These are phyloP conservation scores for Phaeoacremonium minimum DNA, from an alignment of 2,329 filamentous ascomycete genomes.

Conservation along the genomic window DNA sequence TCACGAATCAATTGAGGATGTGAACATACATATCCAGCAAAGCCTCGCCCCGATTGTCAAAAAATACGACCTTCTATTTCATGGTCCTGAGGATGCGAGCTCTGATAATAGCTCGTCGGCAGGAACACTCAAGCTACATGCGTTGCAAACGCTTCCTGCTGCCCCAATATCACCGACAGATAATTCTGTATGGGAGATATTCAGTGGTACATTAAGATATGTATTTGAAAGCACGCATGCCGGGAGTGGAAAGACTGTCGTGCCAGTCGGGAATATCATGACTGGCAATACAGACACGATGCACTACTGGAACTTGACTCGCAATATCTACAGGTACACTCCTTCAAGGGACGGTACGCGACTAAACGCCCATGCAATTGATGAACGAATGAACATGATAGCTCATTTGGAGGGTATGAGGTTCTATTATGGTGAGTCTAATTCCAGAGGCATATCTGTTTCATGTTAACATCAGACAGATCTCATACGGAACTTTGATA, in stretches of 20 bases:
- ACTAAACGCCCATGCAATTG: conserved; percentile 43
- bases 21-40: conserved; percentile 30
- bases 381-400: conserved; percentile 38
- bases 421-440: conserved; percentile 31
- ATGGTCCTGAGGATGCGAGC: conserved; percentile 24
- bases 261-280: conserved; percentile 40
- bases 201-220: conserved; percentile 31
- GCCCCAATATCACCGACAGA: conserved; percentile 21
- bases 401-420: conserved; percentile 35
- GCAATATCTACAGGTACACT: conserved; percentile 47
- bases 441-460: too few species aligned
- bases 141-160: conserved; percentile 11
- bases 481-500: conserved; percentile 11
- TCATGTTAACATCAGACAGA: conserved; percentile 4
- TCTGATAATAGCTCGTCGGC: not conserved
- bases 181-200: conserved; percentile 23
- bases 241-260: conserved; percentile 25
- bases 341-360: conserved; percentile 37
- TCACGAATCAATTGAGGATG: conserved; percentile 34
- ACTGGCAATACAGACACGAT: conserved; percentile 49
- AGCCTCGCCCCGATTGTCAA: conserved; percentile 33
- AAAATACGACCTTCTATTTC: conserved; percentile 34
- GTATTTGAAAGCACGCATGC: conserved; percentile 28
- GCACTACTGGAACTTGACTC: conserved; percentile 47
- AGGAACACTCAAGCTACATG: conserved; percentile 1